Conservation (phyloP, 2,329 filamentous ascomycete genomes). For the Onygenales sp. region DNA sequence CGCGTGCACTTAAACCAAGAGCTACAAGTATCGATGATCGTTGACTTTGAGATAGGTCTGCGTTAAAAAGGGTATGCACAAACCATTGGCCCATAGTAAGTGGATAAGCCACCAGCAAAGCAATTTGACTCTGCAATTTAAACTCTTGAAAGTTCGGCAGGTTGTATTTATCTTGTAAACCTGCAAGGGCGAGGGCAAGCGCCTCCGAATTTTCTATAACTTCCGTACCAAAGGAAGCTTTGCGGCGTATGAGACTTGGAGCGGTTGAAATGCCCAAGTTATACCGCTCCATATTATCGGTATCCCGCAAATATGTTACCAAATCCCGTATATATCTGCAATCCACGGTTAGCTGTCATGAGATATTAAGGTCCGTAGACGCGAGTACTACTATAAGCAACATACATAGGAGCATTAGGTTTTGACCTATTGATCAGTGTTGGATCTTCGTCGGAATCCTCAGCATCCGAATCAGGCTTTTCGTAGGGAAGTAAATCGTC, state of each 20-base stretch:
- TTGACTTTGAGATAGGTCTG: slow-evolving; percentile 82
- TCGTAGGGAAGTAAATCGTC: slow-evolving; percentile 67
- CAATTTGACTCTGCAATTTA: slow-evolving; percentile 70
- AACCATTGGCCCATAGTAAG: slow-evolving; percentile 75
- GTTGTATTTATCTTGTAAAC: slow-evolving; percentile 77
- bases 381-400: slow-evolving; percentile 10
- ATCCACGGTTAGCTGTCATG: slow-evolving; percentile 9
- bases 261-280: slow-evolving; percentile 69
- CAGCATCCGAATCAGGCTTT: slow-evolving; percentile 78
- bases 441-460: slow-evolving; percentile 89
- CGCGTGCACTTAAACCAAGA: slow-evolving; percentile 70
- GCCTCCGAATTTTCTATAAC: slow-evolving; percentile 76
- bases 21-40: slow-evolving; percentile 72
- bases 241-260: slow-evolving; percentile 72
- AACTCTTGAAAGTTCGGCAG: slow-evolving; percentile 67
- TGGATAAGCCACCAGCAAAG: slow-evolving; percentile 67
- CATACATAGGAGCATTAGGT: slow-evolving; percentile 65
- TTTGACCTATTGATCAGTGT: slow-evolving; percentile 79
- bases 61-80: slow-evolving; percentile 75
- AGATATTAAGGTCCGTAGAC: background rate
- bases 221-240: slow-evolving; percentile 80
- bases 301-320: slow-evolving; percentile 66
- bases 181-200: slow-evolving; percentile 64
- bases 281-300: slow-evolving; percentile 76
- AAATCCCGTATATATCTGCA: slow-evolving; percentile 70